These are phyloP conservation scores for Solanum boliviense DNA, from an alignment of 257 asterid genomes.

Conservation along the genomic window DNA sequence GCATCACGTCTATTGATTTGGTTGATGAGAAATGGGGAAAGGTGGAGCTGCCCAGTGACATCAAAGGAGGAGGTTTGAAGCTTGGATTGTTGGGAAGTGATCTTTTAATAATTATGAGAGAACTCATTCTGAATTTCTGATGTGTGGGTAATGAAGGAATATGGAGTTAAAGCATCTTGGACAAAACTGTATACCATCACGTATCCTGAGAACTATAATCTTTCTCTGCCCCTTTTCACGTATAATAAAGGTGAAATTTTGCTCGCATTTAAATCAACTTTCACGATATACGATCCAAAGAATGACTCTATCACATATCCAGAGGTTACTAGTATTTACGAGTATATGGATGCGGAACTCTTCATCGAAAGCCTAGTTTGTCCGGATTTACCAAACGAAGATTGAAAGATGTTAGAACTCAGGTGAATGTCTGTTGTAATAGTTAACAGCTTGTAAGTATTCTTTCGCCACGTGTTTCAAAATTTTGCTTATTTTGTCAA, in stretches of 20 bases:
- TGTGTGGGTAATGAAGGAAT: not conserved
- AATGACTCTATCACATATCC: not conserved
- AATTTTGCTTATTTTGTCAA: not conserved
- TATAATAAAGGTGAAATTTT: not conserved
- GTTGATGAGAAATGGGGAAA: not conserved
- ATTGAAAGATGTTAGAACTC: not conserved
- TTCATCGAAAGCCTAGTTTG: not conserved
- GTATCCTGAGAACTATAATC: not conserved
- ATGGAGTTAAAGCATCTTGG: not conserved
- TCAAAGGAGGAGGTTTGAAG: too few species aligned
- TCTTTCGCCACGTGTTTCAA: not conserved
- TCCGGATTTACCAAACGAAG: not conserved
- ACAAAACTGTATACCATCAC: not conserved
- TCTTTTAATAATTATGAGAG: not conserved
- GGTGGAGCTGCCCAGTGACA: not conserved
- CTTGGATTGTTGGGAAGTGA: too few species aligned
- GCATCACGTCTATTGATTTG: not conserved
- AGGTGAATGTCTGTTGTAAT: not conserved
- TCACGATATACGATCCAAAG: not conserved
- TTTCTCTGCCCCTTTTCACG: not conserved
- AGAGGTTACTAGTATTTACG: not conserved
- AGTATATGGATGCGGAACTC: not conserved
- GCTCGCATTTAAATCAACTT: not conserved
- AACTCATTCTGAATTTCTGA: not conserved
- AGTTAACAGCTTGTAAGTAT: not conserved